Conservation (phyloP, 2,329 filamentous ascomycete species). For the Alternaria alternata region DNA sequence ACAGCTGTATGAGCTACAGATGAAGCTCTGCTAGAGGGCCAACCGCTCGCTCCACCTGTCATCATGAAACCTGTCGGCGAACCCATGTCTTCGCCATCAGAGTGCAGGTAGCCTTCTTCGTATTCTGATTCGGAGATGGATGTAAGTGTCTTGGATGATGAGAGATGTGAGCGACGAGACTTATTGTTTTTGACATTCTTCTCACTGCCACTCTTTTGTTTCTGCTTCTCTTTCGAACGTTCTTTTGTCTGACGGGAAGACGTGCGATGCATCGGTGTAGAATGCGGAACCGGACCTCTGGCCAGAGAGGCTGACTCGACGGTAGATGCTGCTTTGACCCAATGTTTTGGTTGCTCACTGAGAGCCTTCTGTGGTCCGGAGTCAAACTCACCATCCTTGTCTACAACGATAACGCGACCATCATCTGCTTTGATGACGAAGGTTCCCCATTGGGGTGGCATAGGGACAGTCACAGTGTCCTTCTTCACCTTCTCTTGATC, state of each 20-base stretch:
- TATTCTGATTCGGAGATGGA: conserved; percentile 22
- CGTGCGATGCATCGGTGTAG: not conserved
- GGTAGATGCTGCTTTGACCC: conserved; percentile 19
- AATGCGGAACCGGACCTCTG: not conserved
- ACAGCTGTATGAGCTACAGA: not conserved
- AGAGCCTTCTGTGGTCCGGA: conserved; percentile 21
- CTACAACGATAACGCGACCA: conserved; percentile 41
- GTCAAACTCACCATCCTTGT: conserved; percentile 36
- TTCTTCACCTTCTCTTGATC: conserved; percentile 10
- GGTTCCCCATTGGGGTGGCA: conserved; percentile 29
- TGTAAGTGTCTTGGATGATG: conserved; percentile 8
- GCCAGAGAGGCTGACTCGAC: not conserved
- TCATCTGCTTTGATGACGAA: conserved; percentile 37
- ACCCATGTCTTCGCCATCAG: conserved; percentile 3
- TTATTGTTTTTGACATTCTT: not conserved
- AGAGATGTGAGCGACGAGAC: not conserved
- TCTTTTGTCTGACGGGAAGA: not conserved
- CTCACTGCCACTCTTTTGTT: not conserved
- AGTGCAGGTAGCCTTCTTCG: conserved; percentile 11
- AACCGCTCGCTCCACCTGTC: conserved; percentile 27
- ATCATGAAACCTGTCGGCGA: conserved; percentile 35
- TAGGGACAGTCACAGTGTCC: conserved; percentile 23
- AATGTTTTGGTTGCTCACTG: conserved; percentile 8
- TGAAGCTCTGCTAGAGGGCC: conserved; percentile 16
- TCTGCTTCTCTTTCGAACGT: not conserved